Percentiles rank a stretch among this genome's conserved stretches.
Evolutionary conservation across 2,329 filamentous ascomycete species (phyloP).

Genomic region (Talaromyces sp.): DNA sequence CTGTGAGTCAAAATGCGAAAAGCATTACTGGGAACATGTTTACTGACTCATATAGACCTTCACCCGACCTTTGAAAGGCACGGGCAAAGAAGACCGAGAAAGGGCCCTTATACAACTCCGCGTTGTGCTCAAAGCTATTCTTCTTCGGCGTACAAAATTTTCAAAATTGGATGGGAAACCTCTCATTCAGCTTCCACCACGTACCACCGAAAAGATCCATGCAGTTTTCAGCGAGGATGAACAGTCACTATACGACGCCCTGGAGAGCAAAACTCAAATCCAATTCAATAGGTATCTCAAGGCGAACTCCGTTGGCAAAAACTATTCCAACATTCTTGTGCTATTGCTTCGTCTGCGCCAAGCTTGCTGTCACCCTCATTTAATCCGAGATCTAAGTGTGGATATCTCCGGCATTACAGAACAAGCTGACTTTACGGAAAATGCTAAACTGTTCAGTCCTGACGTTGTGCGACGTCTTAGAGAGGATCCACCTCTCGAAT

Average conservation of each 20-base stretch:
- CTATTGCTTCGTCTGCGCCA: constrained; percentile 76
- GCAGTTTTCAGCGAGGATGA: constrained; percentile 67
- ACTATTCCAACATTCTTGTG: constrained; percentile 77
- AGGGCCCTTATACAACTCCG: constrained; percentile 68
- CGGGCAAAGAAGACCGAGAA: constrained; percentile 26
- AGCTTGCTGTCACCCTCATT: constrained; percentile 71
- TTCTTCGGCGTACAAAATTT: constrained; percentile 77
- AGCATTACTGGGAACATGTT: neutral
- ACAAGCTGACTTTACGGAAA: constrained; percentile 55
- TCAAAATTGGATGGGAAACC: constrained; percentile 76
- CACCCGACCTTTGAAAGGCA: constrained; percentile 49
- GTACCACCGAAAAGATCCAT: constrained; percentile 59
- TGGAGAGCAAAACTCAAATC: constrained; percentile 64
- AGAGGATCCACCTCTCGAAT: constrained; percentile 63
- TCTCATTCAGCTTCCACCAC: constrained; percentile 65
- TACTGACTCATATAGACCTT: constrained; percentile 42
- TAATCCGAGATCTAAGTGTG: constrained; percentile 63
- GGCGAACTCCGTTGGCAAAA: constrained; percentile 62
- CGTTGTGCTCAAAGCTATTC: constrained; percentile 70
- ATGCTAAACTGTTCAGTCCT: constrained; percentile 58
- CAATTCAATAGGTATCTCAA: constrained; percentile 74
- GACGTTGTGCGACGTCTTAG: constrained; percentile 66
- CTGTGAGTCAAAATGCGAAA: constrained; percentile 38
- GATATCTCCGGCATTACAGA: constrained; percentile 46
- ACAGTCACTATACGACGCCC: constrained; percentile 58